Evolutionary conservation across 1,139 yeast species (phyloP).

Genomic region (Debaryomyces subglobosus): DNA sequence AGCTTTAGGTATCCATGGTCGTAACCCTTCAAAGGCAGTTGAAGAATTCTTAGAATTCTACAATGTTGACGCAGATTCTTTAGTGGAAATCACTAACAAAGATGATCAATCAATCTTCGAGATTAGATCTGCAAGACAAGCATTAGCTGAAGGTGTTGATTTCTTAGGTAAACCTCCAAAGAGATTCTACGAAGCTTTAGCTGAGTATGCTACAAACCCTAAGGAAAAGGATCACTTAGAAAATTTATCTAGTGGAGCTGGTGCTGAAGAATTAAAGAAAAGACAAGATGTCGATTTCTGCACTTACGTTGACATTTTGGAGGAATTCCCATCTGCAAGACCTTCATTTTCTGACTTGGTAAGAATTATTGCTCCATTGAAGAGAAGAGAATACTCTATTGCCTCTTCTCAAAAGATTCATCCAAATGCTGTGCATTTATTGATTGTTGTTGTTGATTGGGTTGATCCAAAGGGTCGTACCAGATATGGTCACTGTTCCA

Average conservation of each 20-base stretch:
- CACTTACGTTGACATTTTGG: constrained; percentile 80
- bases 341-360: constrained; percentile 77
- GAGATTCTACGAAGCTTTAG: constrained; percentile 85
- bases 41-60: constrained; percentile 70
- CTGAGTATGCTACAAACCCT: constrained; percentile 71
- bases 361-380: constrained; percentile 77
- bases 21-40: constrained; percentile 70
- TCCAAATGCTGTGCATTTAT: constrained; percentile 86
- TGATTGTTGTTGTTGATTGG: constrained; percentile 98
- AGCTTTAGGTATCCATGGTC: constrained; percentile 94
- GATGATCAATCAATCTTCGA: constrained; percentile 64
- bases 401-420: constrained; percentile 95
- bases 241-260: constrained; percentile 72
- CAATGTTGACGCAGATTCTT: constrained; percentile 67
- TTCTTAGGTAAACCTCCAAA: constrained; percentile 95
- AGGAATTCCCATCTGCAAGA: constrained; percentile 79
- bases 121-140: constrained; percentile 80
- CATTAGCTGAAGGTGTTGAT: constrained; percentile 78
- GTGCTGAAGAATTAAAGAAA: constrained; percentile 83
- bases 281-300: constrained; percentile 84
- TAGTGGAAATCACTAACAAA: constrained; percentile 72
- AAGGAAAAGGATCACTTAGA: constrained; percentile 65
- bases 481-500: constrained; percentile 94
- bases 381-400: constrained; percentile 98
- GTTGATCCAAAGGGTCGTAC: constrained; percentile 81